Conservation (phyloP, 164 flowering plant genomes). For the Cinnamomum chago region DNA sequence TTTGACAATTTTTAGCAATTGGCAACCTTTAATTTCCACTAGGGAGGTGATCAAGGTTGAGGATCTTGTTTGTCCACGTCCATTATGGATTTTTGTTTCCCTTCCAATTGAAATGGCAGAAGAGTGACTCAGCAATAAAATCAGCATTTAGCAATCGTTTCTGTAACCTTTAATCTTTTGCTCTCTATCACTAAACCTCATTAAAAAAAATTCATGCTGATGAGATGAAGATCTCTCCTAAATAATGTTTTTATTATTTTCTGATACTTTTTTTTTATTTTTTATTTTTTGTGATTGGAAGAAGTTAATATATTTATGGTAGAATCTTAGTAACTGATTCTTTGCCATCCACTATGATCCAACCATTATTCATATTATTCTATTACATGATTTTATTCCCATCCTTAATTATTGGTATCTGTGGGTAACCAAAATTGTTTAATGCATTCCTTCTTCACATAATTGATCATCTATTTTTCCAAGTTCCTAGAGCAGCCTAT, state of each 20-base stretch:
- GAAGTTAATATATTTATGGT: neutral
- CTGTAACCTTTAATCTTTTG: neutral
- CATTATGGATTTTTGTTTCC: no score
- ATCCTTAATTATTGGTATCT: neutral
- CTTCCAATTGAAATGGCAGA: neutral
- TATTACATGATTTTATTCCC: neutral
- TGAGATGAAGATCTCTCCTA: neutral
- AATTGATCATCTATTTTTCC: neutral
- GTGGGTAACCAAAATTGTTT: neutral
- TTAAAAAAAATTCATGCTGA: neutral
- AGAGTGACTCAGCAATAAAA: neutral
- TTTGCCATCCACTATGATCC: neutral
- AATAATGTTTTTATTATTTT: no score
- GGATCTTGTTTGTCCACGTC: no score
- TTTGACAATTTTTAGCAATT: no score
- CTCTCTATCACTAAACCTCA: neutral
- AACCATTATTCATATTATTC: neutral
- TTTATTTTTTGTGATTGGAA: neutral
- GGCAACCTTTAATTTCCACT: no score
- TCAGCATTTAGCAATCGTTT: neutral
- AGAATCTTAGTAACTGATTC: neutral
- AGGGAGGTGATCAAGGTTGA: no score
- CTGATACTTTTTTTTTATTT: no score
- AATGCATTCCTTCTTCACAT: neutral
- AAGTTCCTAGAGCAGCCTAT: neutral